A percentile compares a stretch with the other conserved stretches of the same genome.
These are phyloP conservation scores for Juncus inflexus DNA, from an alignment of 176 grass and related monocot genomes.

Conservation along the genomic window DNA sequence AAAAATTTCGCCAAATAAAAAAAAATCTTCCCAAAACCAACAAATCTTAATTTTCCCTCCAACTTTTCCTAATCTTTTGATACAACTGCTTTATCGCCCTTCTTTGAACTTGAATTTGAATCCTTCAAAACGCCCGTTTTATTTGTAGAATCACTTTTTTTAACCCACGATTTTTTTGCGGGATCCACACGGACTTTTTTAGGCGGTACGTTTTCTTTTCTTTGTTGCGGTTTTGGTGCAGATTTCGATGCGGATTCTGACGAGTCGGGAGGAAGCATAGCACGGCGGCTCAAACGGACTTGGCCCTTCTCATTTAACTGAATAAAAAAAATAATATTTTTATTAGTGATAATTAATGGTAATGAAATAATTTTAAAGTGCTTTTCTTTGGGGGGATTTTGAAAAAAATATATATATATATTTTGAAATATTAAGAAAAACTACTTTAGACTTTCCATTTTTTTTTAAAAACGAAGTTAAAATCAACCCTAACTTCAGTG, in stretches of 20 bases:
- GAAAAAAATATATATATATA: background rate
- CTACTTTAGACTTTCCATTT: background rate
- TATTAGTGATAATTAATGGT: slow-evolving; percentile 14
- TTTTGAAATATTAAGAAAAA: background rate
- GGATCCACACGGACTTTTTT: background rate
- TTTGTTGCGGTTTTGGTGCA: slow-evolving; percentile 22
- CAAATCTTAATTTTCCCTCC: too few relatives aligned
- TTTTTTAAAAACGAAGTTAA: background rate
- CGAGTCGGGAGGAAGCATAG: slow-evolving; percentile 61
- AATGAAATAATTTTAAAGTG: too few relatives aligned
- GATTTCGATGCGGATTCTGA: slow-evolving; percentile 41
- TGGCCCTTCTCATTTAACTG: slow-evolving; percentile 97
- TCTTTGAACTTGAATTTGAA: slow-evolving; percentile 11
- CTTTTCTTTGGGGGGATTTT: background rate
- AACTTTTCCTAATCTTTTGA: slow-evolving; percentile 8
- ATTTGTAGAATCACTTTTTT: background rate
- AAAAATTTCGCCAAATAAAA: too few relatives aligned
- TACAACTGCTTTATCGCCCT: slow-evolving; percentile 6
- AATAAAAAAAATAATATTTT: background rate
- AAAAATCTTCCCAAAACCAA: background rate
- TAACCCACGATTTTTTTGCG: background rate
- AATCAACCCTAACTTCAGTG: too few relatives aligned
- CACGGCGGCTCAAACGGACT: slow-evolving; percentile 77
- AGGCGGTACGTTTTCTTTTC: slow-evolving; percentile 50
- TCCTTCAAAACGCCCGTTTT: slow-evolving; percentile 13